A percentile compares a stretch with the other conserved stretches of the same genome.
Evolutionary conservation across 176 grass and related monocot genomes (phyloP).

Genomic region (Phoenix roebelenii): DNA sequence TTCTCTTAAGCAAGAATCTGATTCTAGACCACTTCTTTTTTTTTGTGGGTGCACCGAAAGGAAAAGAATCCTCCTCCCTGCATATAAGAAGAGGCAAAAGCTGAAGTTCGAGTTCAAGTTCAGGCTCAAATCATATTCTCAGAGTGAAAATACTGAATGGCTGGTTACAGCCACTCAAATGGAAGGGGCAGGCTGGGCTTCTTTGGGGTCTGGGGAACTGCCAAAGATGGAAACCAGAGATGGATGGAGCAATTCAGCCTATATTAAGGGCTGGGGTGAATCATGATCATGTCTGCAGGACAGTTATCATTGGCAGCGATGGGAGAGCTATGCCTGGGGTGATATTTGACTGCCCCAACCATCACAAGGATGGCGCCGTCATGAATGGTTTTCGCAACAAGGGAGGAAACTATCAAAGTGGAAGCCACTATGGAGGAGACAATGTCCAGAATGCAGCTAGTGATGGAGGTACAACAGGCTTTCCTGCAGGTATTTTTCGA

Average conservation of each 20-base stretch:
- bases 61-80: too few relatives aligned
- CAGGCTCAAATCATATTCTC: too few relatives aligned
- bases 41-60: too few relatives aligned
- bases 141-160: neutral
- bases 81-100: too few relatives aligned
- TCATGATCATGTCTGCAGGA: constrained; percentile 3
- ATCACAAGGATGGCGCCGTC: neutral
- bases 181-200: neutral
- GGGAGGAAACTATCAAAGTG: neutral
- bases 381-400: neutral
- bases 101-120: too few relatives aligned
- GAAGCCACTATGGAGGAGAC: neutral
- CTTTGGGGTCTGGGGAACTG: neutral
- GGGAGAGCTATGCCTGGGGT: neutral
- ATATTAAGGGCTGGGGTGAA: neutral
- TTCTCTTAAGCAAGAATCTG: too few relatives aligned
- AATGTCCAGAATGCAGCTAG: neutral
- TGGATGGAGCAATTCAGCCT: neutral
- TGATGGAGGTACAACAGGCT: neutral
- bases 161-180: neutral
- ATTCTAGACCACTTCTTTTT: too few relatives aligned
- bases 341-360: neutral
- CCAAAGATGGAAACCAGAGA: neutral
- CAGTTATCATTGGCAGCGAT: constrained; percentile 9
- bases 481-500: neutral